Evolutionary conservation across 768 basidiomycete genomes (phyloP).

Genomic region (Lentinula boryana): DNA sequence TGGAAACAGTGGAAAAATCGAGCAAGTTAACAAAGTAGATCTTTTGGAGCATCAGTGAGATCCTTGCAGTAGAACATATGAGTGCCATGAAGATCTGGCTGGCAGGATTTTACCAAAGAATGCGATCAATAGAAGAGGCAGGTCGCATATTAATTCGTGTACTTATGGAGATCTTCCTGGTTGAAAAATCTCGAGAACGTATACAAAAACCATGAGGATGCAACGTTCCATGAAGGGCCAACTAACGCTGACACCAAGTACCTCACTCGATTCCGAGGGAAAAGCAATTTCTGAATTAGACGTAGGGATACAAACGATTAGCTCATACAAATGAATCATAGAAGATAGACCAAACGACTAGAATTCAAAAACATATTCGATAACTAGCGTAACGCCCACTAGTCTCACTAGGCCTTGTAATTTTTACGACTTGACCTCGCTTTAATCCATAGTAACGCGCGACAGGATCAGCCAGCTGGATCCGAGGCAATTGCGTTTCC

Average conservation of each 20-base stretch:
- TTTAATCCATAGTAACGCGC: constrained; percentile 95
- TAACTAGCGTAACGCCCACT: constrained; percentile 91
- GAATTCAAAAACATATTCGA: constrained; percentile 74
- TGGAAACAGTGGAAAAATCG: too few relatives aligned
- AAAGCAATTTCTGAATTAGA: background rate
- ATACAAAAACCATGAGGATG: background rate
- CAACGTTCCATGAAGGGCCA: background rate
- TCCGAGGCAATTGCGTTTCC: constrained; percentile 96
- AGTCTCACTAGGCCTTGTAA: constrained; percentile 94
- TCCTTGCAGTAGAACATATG: background rate
- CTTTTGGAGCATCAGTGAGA: background rate
- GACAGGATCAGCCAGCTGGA: constrained; percentile 95
- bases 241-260: background rate
- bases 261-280: background rate
- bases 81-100: background rate
- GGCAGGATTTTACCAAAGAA: background rate
- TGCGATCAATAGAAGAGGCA: background rate
- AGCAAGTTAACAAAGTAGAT: background rate
- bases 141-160: too few relatives aligned
- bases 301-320: background rate
- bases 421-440: constrained; percentile 97
- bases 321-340: constrained; percentile 5
- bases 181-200: background rate
- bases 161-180: background rate
- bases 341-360: background rate